These are phyloP conservation scores for Lyophyllum atratum DNA, from an alignment of 768 basidiomycete species.

Conservation along the genomic window DNA sequence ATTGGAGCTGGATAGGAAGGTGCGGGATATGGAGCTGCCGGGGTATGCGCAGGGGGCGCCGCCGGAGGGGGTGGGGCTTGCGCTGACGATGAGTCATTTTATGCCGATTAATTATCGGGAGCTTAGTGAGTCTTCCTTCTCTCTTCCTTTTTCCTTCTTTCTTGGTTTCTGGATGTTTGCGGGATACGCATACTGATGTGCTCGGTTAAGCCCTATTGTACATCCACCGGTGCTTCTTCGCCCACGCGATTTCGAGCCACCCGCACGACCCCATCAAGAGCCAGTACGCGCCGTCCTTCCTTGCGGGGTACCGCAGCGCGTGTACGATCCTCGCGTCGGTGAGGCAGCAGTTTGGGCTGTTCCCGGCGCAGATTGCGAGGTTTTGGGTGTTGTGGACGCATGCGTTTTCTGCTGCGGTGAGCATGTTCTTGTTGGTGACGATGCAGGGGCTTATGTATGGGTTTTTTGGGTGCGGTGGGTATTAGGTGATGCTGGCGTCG, in stretches of 20 bases:
- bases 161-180: no score
- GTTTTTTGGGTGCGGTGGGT: not conserved
- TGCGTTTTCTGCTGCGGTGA: conserved; percentile 64
- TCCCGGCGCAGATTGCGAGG: conserved; percentile 59
- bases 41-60: conserved; percentile 55
- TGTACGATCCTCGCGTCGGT: conserved; percentile 56
- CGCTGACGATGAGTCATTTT: conserved; percentile 69
- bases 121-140: conserved; percentile 43
- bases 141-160: not conserved
- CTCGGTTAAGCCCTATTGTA: conserved; percentile 62
- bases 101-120: conserved; percentile 78
- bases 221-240: conserved; percentile 77
- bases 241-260: conserved; percentile 66
- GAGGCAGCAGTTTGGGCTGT: conserved; percentile 47
- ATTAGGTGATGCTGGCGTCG: conserved; percentile 73
- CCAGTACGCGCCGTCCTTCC: conserved; percentile 64
- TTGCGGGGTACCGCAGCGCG: conserved; percentile 68
- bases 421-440: conserved; percentile 15
- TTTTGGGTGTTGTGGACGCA: conserved; percentile 79
- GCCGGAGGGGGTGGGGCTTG: conserved; percentile 50
- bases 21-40: conserved; percentile 70
- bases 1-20: conserved; percentile 65
- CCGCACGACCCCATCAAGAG: conserved; percentile 70
- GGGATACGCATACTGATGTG: no score
- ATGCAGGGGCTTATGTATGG: not conserved